Evolutionary conservation across 345 rosid species (phyloP).

Genomic region (Linum trigynum): DNA sequence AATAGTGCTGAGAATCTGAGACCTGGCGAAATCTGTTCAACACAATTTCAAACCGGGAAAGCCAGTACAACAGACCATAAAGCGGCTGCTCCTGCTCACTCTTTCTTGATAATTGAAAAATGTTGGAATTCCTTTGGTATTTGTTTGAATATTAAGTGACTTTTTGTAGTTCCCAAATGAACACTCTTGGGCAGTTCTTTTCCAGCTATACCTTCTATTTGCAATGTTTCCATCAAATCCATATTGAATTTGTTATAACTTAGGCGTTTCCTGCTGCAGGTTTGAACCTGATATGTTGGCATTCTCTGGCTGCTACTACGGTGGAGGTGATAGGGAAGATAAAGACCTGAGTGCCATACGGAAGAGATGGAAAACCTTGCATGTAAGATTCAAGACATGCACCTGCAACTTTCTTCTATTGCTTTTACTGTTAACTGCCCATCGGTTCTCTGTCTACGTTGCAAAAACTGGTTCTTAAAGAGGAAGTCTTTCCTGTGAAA

Average conservation of each 20-base stretch:
- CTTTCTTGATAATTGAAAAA: not conserved
- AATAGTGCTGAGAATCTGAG: too few species aligned
- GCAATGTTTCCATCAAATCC: not conserved
- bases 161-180: not conserved
- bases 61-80: not conserved
- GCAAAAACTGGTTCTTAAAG: too few species aligned
- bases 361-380: constrained; percentile 96
- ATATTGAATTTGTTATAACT: constrained; percentile 8
- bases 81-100: not conserved
- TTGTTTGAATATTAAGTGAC: not conserved
- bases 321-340: constrained; percentile 91
- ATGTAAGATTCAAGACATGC: constrained; percentile 42
- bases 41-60: too few species aligned
- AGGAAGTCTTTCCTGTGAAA: too few species aligned
- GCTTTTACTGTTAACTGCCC: too few species aligned
- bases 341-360: constrained; percentile 74
- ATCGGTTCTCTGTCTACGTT: too few species aligned
- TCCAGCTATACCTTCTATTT: not conserved
- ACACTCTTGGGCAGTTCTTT: not conserved
- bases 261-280: constrained; percentile 39
- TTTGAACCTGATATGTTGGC: constrained; percentile 99
- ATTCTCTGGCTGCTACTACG: constrained; percentile 96
- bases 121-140: not conserved
- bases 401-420: not conserved
- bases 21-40: not conserved